Percentiles rank a stretch among this genome's conserved stretches.
Conservation (phyloP, 1,284 basidiomycete genomes). For the Ceratobasidium sp. region DNA sequence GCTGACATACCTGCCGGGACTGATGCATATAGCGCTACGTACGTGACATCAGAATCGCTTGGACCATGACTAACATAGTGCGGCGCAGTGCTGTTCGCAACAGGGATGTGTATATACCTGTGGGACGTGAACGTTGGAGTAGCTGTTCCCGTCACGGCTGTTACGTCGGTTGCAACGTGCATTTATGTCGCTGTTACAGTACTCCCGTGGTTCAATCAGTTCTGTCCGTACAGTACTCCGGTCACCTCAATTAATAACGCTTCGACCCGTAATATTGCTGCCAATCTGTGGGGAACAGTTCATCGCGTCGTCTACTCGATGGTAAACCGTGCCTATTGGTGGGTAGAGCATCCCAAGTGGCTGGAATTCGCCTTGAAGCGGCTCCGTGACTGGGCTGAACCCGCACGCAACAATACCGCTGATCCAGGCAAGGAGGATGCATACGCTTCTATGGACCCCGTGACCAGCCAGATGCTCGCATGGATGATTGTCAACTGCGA, state of each 20-base stretch:
- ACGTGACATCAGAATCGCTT: not conserved
- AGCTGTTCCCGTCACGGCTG: not conserved
- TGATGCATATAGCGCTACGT: constrained; percentile 23
- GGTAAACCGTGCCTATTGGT: no score
- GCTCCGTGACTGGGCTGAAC: not conserved
- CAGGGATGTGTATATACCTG: constrained; percentile 2
- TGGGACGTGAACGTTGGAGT: constrained; percentile 11
- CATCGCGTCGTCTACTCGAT: no score
- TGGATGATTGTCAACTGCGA: constrained; percentile 13
- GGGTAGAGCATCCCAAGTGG: no score
- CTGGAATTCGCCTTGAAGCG: no score
- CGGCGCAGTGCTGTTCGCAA: constrained; percentile 13
- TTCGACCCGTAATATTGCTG: not conserved
- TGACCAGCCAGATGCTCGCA: not conserved
- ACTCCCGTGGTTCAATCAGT: not conserved
- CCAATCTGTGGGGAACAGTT: not conserved
- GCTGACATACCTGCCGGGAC: constrained; percentile 4
- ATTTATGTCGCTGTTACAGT: not conserved
- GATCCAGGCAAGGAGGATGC: not conserved
- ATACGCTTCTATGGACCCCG: not conserved
- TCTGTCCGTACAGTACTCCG: constrained; percentile 14
- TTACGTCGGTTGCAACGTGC: not conserved
- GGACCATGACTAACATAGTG: no score
- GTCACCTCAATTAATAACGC: not conserved
- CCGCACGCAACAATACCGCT: no score